Evolutionary conservation across 805 yeast species (phyloP).

Genomic region (Saccharomycopsis selenospora): DNA sequence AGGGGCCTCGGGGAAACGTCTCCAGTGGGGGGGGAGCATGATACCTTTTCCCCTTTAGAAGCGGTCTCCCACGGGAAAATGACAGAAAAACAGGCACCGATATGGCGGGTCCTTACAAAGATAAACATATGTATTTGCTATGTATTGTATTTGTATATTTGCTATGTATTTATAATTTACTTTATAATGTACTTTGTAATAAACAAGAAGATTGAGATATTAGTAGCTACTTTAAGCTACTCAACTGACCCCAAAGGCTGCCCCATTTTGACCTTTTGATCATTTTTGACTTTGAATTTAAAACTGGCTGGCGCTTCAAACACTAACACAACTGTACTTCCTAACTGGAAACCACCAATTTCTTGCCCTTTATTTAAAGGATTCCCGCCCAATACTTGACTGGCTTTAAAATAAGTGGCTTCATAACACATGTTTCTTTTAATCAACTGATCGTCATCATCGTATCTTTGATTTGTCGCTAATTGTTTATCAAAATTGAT

Average conservation of each 20-base stretch:
- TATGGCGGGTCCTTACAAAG: too few relatives aligned
- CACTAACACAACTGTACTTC: constrained; percentile 93
- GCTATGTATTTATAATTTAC: too few relatives aligned
- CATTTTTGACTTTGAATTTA: constrained; percentile 57
- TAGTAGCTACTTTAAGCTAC: too few relatives aligned
- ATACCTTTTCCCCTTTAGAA: too few relatives aligned
- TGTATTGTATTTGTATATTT: too few relatives aligned
- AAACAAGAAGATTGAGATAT: too few relatives aligned
- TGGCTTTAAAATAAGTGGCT: constrained; percentile 82
- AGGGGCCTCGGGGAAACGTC: too few relatives aligned
- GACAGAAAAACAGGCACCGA: too few relatives aligned
- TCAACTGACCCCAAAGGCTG: constrained; percentile 53
- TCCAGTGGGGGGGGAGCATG: too few relatives aligned
- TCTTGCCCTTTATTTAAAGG: constrained; percentile 90
- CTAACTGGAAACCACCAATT: constrained; percentile 94
- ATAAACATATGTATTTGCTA: too few relatives aligned
- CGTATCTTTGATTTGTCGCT: constrained; percentile 70
- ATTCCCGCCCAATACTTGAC: constrained; percentile 69
- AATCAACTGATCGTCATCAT: constrained; percentile 41
- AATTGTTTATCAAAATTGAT: constrained; percentile 87
- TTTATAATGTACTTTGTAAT: too few relatives aligned
- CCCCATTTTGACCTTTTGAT: constrained; percentile 83
- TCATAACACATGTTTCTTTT: constrained; percentile 83
- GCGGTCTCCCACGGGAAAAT: too few relatives aligned
- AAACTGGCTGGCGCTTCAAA: constrained; percentile 88